Evolutionary conservation across 2,329 filamentous ascomycete species (phyloP).

Genomic region (Penicillium occitanis): DNA sequence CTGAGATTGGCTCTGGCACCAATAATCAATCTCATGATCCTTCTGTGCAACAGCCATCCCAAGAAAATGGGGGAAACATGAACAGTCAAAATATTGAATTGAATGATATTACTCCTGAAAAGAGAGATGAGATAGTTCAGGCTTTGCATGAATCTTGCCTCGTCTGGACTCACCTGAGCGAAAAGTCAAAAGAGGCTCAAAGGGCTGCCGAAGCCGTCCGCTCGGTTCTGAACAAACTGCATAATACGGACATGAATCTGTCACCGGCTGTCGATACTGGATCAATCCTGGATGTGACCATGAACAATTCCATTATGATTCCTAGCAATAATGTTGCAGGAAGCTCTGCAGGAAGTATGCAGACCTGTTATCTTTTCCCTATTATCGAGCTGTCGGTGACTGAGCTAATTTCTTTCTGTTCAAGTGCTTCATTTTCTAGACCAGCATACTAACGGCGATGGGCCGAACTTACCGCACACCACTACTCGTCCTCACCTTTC

Average conservation of each 20-base stretch:
- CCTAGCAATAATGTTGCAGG: neutral
- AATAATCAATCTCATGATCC: neutral
- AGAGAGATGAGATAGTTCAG: neutral
- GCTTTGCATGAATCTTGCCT: slow-evolving; percentile 11
- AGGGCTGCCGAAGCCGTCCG: slow-evolving; percentile 3
- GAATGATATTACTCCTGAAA: neutral
- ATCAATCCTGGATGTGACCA: neutral
- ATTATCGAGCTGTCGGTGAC: neutral
- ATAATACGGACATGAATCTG: neutral
- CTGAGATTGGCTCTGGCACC: neutral
- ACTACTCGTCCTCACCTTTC: neutral
- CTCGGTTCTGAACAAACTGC: neutral
- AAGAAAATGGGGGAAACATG: neutral
- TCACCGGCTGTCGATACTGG: neutral
- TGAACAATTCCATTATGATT: neutral
- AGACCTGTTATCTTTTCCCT: neutral
- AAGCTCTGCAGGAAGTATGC: slow-evolving; percentile 5
- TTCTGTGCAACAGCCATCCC: neutral
- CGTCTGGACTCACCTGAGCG: slow-evolving; percentile 11
- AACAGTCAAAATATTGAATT: neutral
- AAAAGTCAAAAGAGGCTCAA: neutral
- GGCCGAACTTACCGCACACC: neutral
- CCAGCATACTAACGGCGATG: neutral
- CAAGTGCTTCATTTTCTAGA: slow-evolving; percentile 4
- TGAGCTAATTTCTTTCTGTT: neutral